Evolutionary conservation across 108 stramenopile species (phyloP).

Genomic region (Thalassiosira profunda): DNA sequence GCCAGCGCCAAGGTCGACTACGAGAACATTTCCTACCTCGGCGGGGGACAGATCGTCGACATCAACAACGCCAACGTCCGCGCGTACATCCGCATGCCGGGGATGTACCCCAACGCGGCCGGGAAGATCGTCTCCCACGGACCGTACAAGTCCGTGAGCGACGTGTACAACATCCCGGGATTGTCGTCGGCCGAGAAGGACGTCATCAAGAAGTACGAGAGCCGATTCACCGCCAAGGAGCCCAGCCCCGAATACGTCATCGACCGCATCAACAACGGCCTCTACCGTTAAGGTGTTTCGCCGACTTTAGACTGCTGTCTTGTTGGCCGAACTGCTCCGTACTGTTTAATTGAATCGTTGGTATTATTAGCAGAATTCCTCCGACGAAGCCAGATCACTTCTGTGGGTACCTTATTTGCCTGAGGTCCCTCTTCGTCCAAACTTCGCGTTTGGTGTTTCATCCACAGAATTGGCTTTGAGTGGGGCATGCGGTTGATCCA

Average conservation of each 20-base stretch:
- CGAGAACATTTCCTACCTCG: constrained; percentile 81
- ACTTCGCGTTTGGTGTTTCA: background rate
- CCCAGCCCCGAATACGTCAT: constrained; percentile 89
- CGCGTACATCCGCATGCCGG: constrained; percentile 95
- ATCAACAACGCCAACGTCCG: constrained; percentile 99
- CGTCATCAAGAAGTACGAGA: constrained; percentile 97
- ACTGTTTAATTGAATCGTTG: background rate
- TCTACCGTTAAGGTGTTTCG: constrained; percentile 80
- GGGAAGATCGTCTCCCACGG: constrained; percentile 97
- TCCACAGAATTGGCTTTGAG: background rate
- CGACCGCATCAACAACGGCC: constrained; percentile 98
- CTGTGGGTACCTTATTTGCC: constrained; percentile 3
- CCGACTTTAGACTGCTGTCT: too few species aligned
- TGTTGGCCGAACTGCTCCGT: too few species aligned
- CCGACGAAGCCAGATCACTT: background rate
- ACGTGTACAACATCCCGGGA: constrained; percentile 96
- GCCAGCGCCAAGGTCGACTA: constrained; percentile 89
- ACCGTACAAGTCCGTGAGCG: constrained; percentile 94
- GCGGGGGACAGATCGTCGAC: constrained; percentile 85
- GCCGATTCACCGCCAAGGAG: constrained; percentile 81
- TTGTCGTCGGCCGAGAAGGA: constrained; percentile 92
- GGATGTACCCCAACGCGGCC: constrained; percentile 96
- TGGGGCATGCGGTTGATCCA: background rate
- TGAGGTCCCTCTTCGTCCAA: background rate
- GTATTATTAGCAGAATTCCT: background rate